phyloP scores from a whole-genome alignment of 2,329 filamentous ascomycete genomes.

The Verticillium albo-atrum region DNA sequence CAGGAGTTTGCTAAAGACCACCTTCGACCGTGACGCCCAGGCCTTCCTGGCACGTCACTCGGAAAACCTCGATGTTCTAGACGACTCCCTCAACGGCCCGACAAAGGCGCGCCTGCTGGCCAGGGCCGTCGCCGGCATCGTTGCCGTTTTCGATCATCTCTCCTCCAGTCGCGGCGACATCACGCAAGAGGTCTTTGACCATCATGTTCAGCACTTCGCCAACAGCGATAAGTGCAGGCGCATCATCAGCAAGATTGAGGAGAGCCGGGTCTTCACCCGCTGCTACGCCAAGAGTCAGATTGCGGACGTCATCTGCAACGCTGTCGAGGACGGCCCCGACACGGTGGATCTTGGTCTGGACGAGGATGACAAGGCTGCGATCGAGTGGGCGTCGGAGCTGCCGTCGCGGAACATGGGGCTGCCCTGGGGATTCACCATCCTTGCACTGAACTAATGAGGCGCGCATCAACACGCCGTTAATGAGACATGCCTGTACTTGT shows the following conservation, averaged over 20 bases:
- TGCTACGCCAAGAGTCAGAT: constrained; percentile 27
- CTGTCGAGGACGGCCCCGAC: constrained; percentile 17
- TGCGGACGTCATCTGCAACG: constrained; percentile 23
- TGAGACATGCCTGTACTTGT: constrained; percentile 1
- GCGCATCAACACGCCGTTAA: neutral
- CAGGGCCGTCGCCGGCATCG: constrained; percentile 28
- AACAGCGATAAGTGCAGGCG: constrained; percentile 20
- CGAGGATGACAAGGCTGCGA: constrained; percentile 15
- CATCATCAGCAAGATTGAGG: constrained; percentile 24
- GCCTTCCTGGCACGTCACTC: constrained; percentile 24
- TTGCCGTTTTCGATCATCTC: constrained; percentile 22
- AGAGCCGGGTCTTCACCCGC: constrained; percentile 21
- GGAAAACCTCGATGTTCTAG: neutral
- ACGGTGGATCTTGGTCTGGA: neutral
- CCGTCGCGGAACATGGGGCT: constrained; percentile 29
- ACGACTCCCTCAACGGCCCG: constrained; percentile 20
- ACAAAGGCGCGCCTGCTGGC: constrained; percentile 27
- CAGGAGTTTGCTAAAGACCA: constrained; percentile 21
- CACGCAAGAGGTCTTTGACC: constrained; percentile 9
- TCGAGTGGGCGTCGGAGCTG: constrained; percentile 22
- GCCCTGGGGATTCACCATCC: constrained; percentile 31
- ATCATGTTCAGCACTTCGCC: constrained; percentile 24
- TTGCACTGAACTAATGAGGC: constrained; percentile 26
- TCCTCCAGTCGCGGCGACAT: constrained; percentile 2
- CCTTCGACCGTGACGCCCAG: constrained; percentile 26